A percentile compares a stretch with the other conserved stretches of the same genome.
phyloP scores from a whole-genome alignment of 305 asterid genomes.

The Fraxinus velutina region DNA sequence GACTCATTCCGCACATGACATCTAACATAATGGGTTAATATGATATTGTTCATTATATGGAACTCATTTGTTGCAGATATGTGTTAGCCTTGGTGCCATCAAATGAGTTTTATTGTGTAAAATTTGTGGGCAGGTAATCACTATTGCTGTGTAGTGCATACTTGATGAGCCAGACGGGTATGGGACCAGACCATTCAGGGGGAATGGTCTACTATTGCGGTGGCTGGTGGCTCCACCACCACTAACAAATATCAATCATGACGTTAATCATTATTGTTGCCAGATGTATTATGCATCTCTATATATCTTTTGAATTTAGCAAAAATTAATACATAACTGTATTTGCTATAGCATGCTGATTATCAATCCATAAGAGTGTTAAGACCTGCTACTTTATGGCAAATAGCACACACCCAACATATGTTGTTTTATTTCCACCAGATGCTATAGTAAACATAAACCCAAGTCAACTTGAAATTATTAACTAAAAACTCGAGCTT shows the following conservation, averaged over 20 bases:
- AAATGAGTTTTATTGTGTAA: no score
- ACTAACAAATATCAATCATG: not conserved
- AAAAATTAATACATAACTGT: not conserved
- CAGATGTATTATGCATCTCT: not conserved
- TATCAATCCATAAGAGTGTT: not conserved
- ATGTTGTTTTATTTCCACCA: not conserved
- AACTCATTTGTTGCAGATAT: no score
- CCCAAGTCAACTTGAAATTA: conserved; percentile 23
- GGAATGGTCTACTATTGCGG: not conserved
- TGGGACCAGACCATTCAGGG: not conserved
- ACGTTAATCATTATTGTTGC: not conserved
- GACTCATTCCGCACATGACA: not conserved
- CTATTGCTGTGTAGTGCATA: not conserved
- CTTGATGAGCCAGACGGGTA: not conserved
- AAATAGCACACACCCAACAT: not conserved
- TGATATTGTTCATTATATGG: not conserved
- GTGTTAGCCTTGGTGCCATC: no score
- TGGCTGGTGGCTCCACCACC: not conserved
- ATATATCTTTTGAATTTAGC: not conserved
- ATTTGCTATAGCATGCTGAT: not conserved
- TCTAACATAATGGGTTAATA: no score
- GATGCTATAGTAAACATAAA: not conserved
- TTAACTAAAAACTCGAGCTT: conserved; percentile 23
- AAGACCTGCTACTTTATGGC: not conserved
- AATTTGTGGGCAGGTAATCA: no score